Conservation (phyloP, 495 filamentous ascomycete species). For the Beverwykella pulmonaria region DNA sequence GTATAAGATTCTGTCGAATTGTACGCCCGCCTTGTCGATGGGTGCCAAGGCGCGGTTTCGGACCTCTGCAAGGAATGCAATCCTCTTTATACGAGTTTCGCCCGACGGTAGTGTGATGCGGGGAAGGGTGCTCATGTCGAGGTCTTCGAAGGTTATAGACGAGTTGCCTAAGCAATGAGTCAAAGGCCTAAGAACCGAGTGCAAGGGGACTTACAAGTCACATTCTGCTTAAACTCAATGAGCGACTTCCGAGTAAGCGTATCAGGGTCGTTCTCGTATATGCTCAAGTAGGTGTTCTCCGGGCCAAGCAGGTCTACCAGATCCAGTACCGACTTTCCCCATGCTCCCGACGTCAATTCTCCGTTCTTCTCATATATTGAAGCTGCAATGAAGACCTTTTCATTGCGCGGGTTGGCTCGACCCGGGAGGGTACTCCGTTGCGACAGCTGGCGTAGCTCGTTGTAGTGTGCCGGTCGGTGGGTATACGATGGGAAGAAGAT, state of each 20-base stretch:
- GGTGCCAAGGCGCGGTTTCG: constrained; percentile 74
- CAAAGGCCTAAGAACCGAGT: background rate
- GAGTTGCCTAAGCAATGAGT: constrained; percentile 47
- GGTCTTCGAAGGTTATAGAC: constrained; percentile 56
- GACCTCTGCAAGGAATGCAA: constrained; percentile 76
- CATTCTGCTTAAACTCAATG: constrained; percentile 43
- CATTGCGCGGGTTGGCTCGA: constrained; percentile 62
- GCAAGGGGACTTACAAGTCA: constrained; percentile 49
- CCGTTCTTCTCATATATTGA: constrained; percentile 69
- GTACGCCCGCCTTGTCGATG: constrained; percentile 48
- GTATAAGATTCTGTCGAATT: constrained; percentile 71
- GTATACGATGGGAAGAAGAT: constrained; percentile 35
- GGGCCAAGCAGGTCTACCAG: constrained; percentile 64
- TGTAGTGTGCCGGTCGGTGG: constrained; percentile 24
- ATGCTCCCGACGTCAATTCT: constrained; percentile 62
- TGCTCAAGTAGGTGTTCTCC: constrained; percentile 59
- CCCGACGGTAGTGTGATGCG: constrained; percentile 65
- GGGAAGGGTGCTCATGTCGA: constrained; percentile 56
- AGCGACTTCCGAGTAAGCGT: constrained; percentile 49
- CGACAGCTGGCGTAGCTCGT: constrained; percentile 22
- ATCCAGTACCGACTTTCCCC: constrained; percentile 65
- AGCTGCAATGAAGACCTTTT: constrained; percentile 76
- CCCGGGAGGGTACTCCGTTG: constrained; percentile 43
- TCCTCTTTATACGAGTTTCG: constrained; percentile 64
- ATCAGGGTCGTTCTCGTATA: constrained; percentile 75